Evolutionary conservation across 257 asterid genomes (phyloP).

Genomic region (Capsicum baccatum): DNA sequence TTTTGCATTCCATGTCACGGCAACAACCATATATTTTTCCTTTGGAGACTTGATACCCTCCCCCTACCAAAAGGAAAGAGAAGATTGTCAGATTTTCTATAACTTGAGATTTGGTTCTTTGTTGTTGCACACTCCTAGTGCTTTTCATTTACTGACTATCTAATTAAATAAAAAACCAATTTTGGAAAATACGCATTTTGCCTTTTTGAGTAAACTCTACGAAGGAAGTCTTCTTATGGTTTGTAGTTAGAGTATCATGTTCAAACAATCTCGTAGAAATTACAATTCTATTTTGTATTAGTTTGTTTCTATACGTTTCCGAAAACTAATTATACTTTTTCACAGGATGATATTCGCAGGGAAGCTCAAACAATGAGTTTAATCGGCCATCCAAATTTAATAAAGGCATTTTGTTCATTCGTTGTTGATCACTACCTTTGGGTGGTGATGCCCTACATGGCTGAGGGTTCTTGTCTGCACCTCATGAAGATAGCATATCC

Average conservation of each 20-base stretch:
- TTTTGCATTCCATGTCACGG: constrained; percentile 12
- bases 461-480: constrained; percentile 97
- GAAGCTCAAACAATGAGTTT: constrained; percentile 98
- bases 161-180: background rate
- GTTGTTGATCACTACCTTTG: constrained; percentile 95
- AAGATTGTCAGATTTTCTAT: background rate
- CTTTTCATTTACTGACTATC: background rate
- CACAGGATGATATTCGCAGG: constrained; percentile 93
- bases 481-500: constrained; percentile 96
- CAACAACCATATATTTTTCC: constrained; percentile 1
- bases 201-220: background rate
- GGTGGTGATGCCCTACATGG: constrained; percentile 99
- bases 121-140: background rate
- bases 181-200: background rate
- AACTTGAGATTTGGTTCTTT: background rate
- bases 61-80: background rate
- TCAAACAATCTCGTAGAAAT: background rate
- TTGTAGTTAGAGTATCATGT: background rate
- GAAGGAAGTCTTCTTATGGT: constrained; percentile 9
- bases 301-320: background rate
- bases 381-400: constrained; percentile 90
- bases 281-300: background rate
- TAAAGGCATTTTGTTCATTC: constrained; percentile 88
- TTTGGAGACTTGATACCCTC: background rate
- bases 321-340: constrained; percentile 26